phyloP scores from a whole-genome alignment of 192 early-diverging fungal genomes.

The Linnemannia exigua region DNA sequence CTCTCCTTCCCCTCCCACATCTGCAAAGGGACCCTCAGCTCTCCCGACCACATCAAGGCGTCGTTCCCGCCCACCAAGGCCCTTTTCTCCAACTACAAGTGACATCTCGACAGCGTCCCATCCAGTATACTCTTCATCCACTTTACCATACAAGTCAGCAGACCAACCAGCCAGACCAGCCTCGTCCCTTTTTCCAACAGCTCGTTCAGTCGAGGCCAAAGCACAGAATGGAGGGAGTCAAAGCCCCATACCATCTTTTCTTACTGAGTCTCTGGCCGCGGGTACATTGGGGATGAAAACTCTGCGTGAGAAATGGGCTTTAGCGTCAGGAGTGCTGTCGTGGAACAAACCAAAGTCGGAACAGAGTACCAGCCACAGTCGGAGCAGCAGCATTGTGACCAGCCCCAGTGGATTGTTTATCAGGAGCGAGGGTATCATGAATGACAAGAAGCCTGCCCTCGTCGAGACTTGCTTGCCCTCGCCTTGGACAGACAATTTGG shows the following conservation, averaged over 20 bases:
- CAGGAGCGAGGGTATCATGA: conserved; percentile 37
- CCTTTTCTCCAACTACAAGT: conserved; percentile 23
- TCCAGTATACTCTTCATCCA: conserved; percentile 2
- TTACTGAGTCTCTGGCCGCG: conserved; percentile 40
- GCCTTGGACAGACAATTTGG: conserved; percentile 9
- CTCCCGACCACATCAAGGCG: conserved; percentile 8
- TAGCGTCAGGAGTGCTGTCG: conserved; percentile 43
- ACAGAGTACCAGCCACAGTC: neutral
- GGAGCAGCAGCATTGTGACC: conserved; percentile 32
- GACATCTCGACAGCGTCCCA: conserved; percentile 18
- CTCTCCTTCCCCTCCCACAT: neutral
- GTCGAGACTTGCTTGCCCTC: conserved; percentile 41
- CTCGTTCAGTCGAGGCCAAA: conserved; percentile 29
- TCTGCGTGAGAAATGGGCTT: conserved; percentile 44
- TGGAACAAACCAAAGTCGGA: conserved; percentile 39
- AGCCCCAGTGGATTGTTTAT: conserved; percentile 50
- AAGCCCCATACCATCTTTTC: conserved; percentile 49
- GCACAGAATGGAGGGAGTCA: conserved; percentile 21
- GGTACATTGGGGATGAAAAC: conserved; percentile 48
- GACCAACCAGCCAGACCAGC: neutral
- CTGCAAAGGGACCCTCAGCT: neutral
- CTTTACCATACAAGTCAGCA: neutral
- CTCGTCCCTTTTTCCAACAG: neutral
- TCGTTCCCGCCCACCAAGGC: conserved; percentile 12
- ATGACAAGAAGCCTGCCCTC: conserved; percentile 48